Evolutionary conservation across 108 stramenopile species (phyloP).

Genomic region (Parietichytrium sp.): DNA sequence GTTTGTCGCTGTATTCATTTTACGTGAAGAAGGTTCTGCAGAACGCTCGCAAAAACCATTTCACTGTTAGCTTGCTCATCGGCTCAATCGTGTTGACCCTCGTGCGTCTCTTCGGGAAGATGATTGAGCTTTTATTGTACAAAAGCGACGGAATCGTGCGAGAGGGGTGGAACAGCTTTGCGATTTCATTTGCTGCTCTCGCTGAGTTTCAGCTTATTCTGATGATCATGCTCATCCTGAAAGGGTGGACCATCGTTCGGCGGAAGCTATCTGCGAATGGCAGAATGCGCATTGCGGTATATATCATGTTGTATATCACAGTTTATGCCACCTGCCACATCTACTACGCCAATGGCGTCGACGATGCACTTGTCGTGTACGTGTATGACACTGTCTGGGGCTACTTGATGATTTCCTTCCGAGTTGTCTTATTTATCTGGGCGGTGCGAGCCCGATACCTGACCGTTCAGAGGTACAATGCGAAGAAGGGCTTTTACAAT

Average conservation of each 20-base stretch:
- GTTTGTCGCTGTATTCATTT: neutral
- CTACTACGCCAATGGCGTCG: neutral
- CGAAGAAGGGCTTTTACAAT: constrained; percentile 41
- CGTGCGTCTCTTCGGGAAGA: neutral
- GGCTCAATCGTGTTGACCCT: neutral
- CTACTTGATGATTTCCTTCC: neutral
- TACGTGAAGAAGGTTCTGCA: neutral
- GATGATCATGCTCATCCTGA: constrained; percentile 41
- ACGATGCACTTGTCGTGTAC: neutral
- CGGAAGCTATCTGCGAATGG: constrained; percentile 45
- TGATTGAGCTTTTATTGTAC: neutral
- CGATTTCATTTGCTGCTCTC: neutral
- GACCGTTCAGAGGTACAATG: constrained; percentile 19
- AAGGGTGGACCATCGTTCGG: constrained; percentile 51
- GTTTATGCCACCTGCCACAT: neutral
- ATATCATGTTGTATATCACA: neutral
- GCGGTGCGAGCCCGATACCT: neutral
- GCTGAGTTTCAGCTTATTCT: constrained; percentile 16
- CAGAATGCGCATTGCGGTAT: constrained; percentile 40
- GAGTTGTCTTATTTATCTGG: constrained; percentile 1
- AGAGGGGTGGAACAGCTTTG: neutral
- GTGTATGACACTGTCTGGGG: constrained; percentile 37
- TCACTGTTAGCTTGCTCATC: neutral
- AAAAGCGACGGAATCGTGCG: neutral
- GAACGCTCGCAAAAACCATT: constrained; percentile 9